Percentiles rank a stretch among this genome's conserved stretches.
Evolutionary conservation across 441 rosid species (phyloP).

Genomic region (Brassica balearica): DNA sequence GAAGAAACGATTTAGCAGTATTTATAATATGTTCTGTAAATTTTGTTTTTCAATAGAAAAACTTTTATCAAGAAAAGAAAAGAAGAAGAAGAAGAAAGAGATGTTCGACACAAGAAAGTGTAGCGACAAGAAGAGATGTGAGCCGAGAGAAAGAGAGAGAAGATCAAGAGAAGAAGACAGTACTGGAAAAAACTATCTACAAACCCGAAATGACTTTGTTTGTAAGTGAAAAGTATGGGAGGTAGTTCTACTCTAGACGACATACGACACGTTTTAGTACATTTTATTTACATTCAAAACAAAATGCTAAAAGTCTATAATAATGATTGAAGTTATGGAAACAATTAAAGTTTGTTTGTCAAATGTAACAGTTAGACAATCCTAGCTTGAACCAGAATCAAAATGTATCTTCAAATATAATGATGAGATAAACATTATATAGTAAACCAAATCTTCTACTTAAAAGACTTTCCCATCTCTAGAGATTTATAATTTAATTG

Average conservation of each 20-base stretch:
- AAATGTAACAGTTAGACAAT: conserved; percentile 20
- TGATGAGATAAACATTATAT: conserved; percentile 22
- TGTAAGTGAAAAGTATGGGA: not conserved
- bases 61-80: not conserved
- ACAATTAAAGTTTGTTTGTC: conserved; percentile 19
- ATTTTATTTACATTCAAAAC: not conserved
- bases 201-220: not conserved
- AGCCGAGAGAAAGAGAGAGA: conserved; percentile 1
- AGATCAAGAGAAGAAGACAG: conserved; percentile 3
- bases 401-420: conserved; percentile 35
- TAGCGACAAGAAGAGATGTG: not conserved
- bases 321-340: conserved; percentile 14
- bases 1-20: conserved; percentile 7
- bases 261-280: not conserved
- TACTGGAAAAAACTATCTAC: not conserved
- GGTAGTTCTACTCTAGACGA: not conserved
- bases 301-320: conserved; percentile 8
- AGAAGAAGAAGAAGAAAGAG: not conserved
- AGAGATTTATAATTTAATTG: conserved; percentile 12
- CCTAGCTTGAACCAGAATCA: conserved; percentile 34
- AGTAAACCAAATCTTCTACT: conserved; percentile 38
- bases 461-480: conserved; percentile 30
- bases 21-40: not conserved
- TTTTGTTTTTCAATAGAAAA: not conserved
- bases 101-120: conserved; percentile 6